phyloP scores from a whole-genome alignment of 1,139 yeast genomes.

The Trichomonascaceae sp. region DNA sequence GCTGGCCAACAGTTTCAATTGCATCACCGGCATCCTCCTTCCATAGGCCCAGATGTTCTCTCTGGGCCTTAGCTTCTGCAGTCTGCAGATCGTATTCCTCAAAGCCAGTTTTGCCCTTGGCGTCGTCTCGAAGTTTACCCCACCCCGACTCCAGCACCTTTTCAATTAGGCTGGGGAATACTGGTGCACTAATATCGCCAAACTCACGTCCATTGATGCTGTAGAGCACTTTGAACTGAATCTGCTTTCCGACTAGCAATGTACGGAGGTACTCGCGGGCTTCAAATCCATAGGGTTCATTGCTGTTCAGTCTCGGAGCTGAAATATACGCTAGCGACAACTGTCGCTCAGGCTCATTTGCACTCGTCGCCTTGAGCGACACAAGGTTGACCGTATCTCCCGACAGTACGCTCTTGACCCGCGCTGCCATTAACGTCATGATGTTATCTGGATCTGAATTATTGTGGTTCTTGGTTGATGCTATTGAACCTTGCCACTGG shows the following conservation, averaged over 20 bases:
- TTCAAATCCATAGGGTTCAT: conserved; percentile 37
- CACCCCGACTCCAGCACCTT: conserved; percentile 45
- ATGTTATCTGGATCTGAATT: not conserved
- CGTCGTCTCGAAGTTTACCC: conserved; percentile 50
- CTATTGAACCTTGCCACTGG: no score
- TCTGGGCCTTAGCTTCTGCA: conserved; percentile 40
- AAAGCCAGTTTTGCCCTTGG: conserved; percentile 23
- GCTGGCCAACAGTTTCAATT: conserved; percentile 24
- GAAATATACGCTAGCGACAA: conserved; percentile 53
- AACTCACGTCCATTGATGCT: conserved; percentile 49
- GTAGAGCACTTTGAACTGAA: conserved; percentile 46
- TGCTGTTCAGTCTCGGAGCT: conserved; percentile 33
- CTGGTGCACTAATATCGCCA: conserved; percentile 59
- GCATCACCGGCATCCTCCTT: conserved; percentile 13
- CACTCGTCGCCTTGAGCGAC: conserved; percentile 28
- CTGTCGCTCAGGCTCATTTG: conserved; percentile 42
- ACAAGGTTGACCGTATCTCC: conserved; percentile 63
- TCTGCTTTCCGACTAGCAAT: conserved; percentile 55
- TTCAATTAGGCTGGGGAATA: conserved; percentile 46
- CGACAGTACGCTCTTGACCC: conserved; percentile 55
- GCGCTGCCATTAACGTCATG: conserved; percentile 9
- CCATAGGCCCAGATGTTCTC: conserved; percentile 47
- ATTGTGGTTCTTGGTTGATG: not conserved
- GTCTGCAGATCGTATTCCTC: conserved; percentile 27
- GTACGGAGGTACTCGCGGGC: conserved; percentile 51